Evolutionary conservation across 2,329 filamentous ascomycete genomes (phyloP), one percentile per base, ranked within the genome.

Genomic region (Epichloe sibirici): DNA sequence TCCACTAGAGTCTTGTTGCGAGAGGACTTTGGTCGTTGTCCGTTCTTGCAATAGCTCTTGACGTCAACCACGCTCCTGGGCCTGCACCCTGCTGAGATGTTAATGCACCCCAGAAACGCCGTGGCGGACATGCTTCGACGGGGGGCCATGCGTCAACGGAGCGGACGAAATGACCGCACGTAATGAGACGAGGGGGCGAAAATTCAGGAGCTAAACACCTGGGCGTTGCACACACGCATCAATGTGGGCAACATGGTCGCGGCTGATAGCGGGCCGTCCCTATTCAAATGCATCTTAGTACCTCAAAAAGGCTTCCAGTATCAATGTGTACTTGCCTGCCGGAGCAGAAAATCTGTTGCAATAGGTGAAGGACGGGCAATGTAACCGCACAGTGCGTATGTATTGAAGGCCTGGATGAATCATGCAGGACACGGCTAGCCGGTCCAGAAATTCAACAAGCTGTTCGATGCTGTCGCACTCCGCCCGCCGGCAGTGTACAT

Each of bases 251-350:
- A 34, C 17, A 28, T 50, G 43, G 48, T 15, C 11, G 46, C 21
- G 53, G 46, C 45, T 49, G 53, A 46, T 8, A n/a, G 37, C 53
- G 53, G 53, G 53, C 53, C 46, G 50, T 52, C 40, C 47, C 50
- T 31, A 13, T 46, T 40, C 42, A 13, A 35, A 21, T 51, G 46
- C 44, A 23, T 42, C 47, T 45, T 38, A 12, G 39, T 44, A 23
- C 13, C 7, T 21, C 12, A n/a, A 12, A 12, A 45, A 15, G 11
- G 43, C 23, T 6, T 45, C 23, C 17, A 34, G 11, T 34, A 13
- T 12, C 13, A 34, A 45, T 13, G 23, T 13, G 44, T 34, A 35
- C 28, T 45, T 45, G 8, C 5, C 12, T 23, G 40, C 13, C 28
- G 44, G 44, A 45, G 44, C 44, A 31, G 44, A 35, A 4, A 12